phyloP scores from a whole-genome alignment of 2,329 filamentous ascomycete genomes.

The Alternaria hordeiaustralica region DNA sequence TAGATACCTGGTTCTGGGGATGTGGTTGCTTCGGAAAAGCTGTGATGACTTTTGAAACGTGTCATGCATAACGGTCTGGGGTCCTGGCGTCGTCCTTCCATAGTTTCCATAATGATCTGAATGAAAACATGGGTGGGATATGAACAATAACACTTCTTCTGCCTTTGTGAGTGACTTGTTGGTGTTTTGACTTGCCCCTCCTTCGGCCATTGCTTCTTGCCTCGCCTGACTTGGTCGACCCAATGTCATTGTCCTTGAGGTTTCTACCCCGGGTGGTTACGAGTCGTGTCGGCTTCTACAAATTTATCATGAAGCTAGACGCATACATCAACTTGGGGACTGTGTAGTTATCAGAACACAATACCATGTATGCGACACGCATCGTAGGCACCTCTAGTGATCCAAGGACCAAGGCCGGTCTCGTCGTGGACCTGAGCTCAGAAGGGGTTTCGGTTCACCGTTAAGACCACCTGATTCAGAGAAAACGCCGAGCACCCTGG shows the following conservation, averaged over 20 bases:
- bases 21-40: slow-evolving; percentile 47
- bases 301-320: background rate
- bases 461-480: no score
- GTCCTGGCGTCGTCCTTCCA: slow-evolving; percentile 47
- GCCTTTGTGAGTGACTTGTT: background rate
- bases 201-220: background rate
- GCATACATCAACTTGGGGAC: background rate
- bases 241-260: no score
- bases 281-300: background rate
- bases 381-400: rapidly evolving
- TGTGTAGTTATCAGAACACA: background rate
- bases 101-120: slow-evolving; percentile 50
- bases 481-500: no score
- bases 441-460: no score
- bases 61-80: slow-evolving; percentile 48
- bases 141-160: background rate
- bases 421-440: no score
- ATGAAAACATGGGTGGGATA: slow-evolving; percentile 48
- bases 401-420: background rate
- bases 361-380: background rate
- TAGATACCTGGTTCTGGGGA: slow-evolving; percentile 48
- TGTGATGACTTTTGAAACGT: slow-evolving; percentile 43
- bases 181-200: background rate
- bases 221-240: no score
- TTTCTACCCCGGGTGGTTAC: no score